Evolutionary conservation across 495 filamentous ascomycete genomes (phyloP).

Genomic region (Chaetomium fimeti): DNA sequence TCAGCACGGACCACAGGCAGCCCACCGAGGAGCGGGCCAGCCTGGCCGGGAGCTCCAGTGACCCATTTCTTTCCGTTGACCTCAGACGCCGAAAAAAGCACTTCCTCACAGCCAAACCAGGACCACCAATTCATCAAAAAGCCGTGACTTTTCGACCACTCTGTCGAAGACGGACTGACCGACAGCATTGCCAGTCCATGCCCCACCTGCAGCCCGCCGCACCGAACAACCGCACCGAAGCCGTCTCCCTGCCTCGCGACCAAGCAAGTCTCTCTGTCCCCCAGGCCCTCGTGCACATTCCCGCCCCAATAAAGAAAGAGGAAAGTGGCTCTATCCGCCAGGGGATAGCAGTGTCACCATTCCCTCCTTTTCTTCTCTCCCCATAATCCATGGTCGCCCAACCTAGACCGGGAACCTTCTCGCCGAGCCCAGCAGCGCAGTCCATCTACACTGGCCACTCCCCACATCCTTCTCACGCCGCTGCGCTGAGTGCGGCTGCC

Average conservation of each 20-base stretch:
- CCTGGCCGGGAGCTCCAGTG: constrained; percentile 29
- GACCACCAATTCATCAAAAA: constrained; percentile 29
- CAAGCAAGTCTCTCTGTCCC: background rate
- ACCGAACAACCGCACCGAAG: constrained; percentile 1
- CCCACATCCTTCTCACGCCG: constrained; percentile 53
- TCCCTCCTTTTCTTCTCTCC: constrained; percentile 25
- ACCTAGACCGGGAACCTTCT: constrained; percentile 53
- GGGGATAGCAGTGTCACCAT: constrained; percentile 37
- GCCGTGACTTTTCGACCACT: constrained; percentile 18
- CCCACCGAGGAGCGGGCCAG: constrained; percentile 7
- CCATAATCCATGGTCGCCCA: constrained; percentile 42
- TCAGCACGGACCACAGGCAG: constrained; percentile 25
- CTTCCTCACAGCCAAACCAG: constrained; percentile 19
- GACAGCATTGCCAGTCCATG: constrained; percentile 10
- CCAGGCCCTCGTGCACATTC: constrained; percentile 8
- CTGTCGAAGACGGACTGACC: constrained; percentile 17
- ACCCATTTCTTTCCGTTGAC: constrained; percentile 38
- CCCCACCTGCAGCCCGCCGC: background rate
- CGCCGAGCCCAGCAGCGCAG: constrained; percentile 54
- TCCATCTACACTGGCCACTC: constrained; percentile 50
- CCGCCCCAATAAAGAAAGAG: constrained; percentile 13
- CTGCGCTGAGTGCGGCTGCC: constrained; percentile 55
- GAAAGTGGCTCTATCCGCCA: constrained; percentile 35
- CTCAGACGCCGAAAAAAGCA: constrained; percentile 39
- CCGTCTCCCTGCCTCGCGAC: background rate